Evolutionary conservation across 225 moss, liverwort and hornwort genomes (phyloP).

Genomic region (Pleurozium schreberi): DNA sequence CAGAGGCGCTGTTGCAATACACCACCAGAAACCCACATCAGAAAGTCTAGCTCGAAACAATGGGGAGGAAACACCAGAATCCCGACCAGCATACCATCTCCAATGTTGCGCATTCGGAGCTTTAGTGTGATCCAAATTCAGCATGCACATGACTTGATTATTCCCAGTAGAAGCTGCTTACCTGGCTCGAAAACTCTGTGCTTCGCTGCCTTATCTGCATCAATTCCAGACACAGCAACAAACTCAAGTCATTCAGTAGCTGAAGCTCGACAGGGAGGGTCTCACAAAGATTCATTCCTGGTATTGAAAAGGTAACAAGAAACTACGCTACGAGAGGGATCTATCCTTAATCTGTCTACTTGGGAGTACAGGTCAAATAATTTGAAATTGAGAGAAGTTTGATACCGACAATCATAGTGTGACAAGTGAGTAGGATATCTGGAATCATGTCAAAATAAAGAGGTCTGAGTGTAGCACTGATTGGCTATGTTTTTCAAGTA

Average conservation of each 20-base stretch:
- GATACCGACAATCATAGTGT: background rate
- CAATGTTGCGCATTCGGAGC: background rate
- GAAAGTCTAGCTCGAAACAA: background rate
- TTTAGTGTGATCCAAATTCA: background rate
- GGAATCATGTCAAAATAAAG: background rate
- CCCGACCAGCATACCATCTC: background rate
- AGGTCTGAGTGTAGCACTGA: background rate
- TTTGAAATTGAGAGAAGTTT: background rate
- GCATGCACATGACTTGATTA: background rate
- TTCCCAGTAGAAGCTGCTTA: background rate
- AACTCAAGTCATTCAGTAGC: background rate
- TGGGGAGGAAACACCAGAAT: background rate
- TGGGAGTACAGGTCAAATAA: background rate
- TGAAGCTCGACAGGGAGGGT: background rate
- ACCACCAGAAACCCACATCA: background rate
- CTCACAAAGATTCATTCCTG: background rate
- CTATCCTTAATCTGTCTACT: background rate
- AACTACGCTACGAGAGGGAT: background rate
- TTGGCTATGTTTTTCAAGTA: background rate
- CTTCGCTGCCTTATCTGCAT: conserved; percentile 22
- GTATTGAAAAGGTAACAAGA: background rate
- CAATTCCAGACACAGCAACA: background rate
- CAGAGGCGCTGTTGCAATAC: background rate
- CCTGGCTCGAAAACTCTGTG: conserved; percentile 38
- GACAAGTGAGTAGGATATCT: background rate